These are phyloP conservation scores for Euphrasia arctica DNA, from an alignment of 305 asterid genomes.

Conservation along the genomic window DNA sequence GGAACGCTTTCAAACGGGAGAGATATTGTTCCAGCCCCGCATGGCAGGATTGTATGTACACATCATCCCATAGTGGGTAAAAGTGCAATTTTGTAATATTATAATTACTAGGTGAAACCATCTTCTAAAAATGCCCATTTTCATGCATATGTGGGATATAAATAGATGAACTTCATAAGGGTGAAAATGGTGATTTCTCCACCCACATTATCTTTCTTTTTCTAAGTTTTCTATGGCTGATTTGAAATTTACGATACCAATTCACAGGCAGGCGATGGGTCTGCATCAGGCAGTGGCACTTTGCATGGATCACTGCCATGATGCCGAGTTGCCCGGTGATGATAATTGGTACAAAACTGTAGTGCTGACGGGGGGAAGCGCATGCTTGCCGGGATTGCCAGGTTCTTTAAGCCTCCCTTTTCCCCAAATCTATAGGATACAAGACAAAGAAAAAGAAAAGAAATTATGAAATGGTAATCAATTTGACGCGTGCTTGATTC, in stretches of 20 bases:
- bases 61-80: constrained; percentile 28
- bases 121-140: constrained; percentile 11
- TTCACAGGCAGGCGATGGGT: constrained; percentile 82
- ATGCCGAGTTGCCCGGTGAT: constrained; percentile 74
- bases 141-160: constrained; percentile 15
- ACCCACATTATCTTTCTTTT: neutral
- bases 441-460: constrained; percentile 3
- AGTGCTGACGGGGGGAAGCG: constrained; percentile 86
- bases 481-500: constrained; percentile 25
- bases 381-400: constrained; percentile 97
- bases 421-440: neutral
- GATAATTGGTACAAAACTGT: constrained; percentile 82
- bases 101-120: constrained; percentile 11
- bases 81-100: constrained; percentile 18
- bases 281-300: constrained; percentile 86
- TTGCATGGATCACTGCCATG: constrained; percentile 93
- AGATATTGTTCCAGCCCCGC: constrained; percentile 85
- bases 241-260: constrained; percentile 17
- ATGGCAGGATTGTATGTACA: constrained; percentile 83
- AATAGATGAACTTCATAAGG: constrained; percentile 17
- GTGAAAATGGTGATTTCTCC: constrained; percentile 1
- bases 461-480: neutral
- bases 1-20: constrained; percentile 98
- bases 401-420: constrained; percentile 39
- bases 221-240: constrained; percentile 10